phyloP scores from a whole-genome alignment of 768 basidiomycete species.

The Podaxis sp. region DNA sequence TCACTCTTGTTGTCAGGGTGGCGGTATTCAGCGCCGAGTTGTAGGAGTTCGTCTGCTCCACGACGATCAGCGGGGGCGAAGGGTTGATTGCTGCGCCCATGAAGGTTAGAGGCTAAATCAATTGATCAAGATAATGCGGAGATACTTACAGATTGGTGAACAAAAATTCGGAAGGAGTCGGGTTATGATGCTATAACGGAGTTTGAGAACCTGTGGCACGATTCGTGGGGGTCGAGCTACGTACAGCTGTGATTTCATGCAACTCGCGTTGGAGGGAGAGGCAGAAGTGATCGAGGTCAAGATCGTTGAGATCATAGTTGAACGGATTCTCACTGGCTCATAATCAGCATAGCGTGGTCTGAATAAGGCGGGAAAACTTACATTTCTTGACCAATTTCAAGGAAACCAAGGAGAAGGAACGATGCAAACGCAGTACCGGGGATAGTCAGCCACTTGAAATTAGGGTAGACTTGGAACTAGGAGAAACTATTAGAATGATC shows the following conservation, averaged over 20 bases:
- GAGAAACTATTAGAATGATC: neutral
- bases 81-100: slow-evolving; percentile 50
- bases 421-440: slow-evolving; percentile 60
- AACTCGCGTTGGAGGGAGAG: slow-evolving; percentile 62
- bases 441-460: slow-evolving; percentile 47
- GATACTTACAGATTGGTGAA: slow-evolving; percentile 38
- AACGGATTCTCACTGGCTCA: slow-evolving; percentile 56
- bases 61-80: slow-evolving; percentile 64
- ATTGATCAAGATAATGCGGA: neutral
- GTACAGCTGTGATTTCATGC: slow-evolving; percentile 66
- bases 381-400: slow-evolving; percentile 70
- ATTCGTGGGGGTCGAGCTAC: slow-evolving; percentile 18
- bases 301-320: slow-evolving; percentile 64
- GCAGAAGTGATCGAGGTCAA: slow-evolving; percentile 69
- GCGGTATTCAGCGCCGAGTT: slow-evolving; percentile 30
- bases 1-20: slow-evolving; percentile 21
- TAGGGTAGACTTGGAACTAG: slow-evolving; percentile 46
- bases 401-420: slow-evolving; percentile 61
- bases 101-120: neutral
- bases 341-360: neutral
- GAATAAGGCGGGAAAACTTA: slow-evolving; percentile 16
- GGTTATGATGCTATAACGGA: slow-evolving; percentile 45
- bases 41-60: slow-evolving; percentile 48
- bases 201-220: neutral
- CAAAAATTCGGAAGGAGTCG: slow-evolving; percentile 47